Base-by-base conservation (phyloP, 441 rosid species). In the Kokia cookei region DNA sequence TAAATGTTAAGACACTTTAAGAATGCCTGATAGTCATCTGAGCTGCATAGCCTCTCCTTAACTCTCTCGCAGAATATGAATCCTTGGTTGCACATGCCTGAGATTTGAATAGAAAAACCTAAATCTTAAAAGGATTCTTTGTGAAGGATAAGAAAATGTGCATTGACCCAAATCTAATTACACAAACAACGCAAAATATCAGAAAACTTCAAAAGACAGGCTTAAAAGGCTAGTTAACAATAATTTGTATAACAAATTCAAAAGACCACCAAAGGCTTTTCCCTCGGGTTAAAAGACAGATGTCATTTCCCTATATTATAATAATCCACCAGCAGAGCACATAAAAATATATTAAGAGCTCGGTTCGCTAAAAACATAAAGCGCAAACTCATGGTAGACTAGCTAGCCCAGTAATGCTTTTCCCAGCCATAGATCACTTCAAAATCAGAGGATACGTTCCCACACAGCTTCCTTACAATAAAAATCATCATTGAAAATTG, bases 61-160 rank as follows among this genome's bases (percentile, higher is more conserved):
- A 97, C 98, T 87, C 91, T 97, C 81, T 97, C 99, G 65, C 91
- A 94, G 82, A 93, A 92, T 68, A 85, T 72, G 78, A 91, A 87
- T 69, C 91, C 99, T 84, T 92, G 88, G 84, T 81, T 88, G 85
- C 81, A 93, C 83, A 87, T 84, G 82, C 91, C 99, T 97, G 89
- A 66, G 73, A 80, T 73, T 77, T 65, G 77, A 86, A 76, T 57
- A 59, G 48, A 61, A 59, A 42, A 70, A 51, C 51, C 53, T 19
- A 66, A 71, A 61, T 40, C 48, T 73, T 26, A 24, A 35, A 58
- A 79, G 37, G 50, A 45, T 37, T 22, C 73, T 61, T 61, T 27
- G n/a, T 64, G 22, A 47, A 71, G 47, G 32, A 66, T 32, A 65
- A 40, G 43, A 54, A 69, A 15, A 67, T 27, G 43, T 13, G 65